Evolutionary conservation across 1,284 basidiomycete genomes (phyloP), one percentile per base, ranked within the genome.

Genomic region (Albatrellus sp.): DNA sequence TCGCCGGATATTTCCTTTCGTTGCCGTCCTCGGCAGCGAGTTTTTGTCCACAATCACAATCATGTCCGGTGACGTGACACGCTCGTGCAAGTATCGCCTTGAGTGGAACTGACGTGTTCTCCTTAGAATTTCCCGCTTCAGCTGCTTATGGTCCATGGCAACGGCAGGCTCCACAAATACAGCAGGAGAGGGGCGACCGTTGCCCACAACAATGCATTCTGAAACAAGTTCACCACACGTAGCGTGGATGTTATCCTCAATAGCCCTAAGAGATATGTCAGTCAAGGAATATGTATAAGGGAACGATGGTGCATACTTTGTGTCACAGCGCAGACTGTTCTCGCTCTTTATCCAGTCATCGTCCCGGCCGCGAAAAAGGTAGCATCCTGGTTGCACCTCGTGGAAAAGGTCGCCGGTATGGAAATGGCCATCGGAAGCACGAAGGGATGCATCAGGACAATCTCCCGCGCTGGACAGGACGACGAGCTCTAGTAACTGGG

Each of bases 261-360:
- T 82, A 13, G 80, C 70, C 48, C 74, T 75, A 44, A 10, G 39
- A 37, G 43, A 24, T 52, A 34, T 13, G 39, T 54, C 40, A 55
- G 36, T 37, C 12, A 8, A 8, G 5, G 32, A 19, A 16, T 3
- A 16, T 10, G 35, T 8, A 20, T 2, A 36, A 10, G 9, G 20
- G n/a, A 33, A 14, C 39, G 14, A 29, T 16, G 11, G 11, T 28
- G 57, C 64, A n/a, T 54, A 73, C 70, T 77, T 82, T 38, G 81
- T 82, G 54, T 85, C 80, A 53, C 80, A 83, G 33, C 78, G 70
- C 48, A 82, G 62, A 52, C 80, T 79, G 57, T 72, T 81, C 55
- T 81, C 75, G 36, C 75, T 79, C 62, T 84, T 84, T 57, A 85
- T 84, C 81, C 81, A 85, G 57, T 85, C 81, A 50, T 84, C 81